Base-by-base conservation (phyloP, 2,329 filamentous ascomycete species). In the Aulographum hederae region DNA sequence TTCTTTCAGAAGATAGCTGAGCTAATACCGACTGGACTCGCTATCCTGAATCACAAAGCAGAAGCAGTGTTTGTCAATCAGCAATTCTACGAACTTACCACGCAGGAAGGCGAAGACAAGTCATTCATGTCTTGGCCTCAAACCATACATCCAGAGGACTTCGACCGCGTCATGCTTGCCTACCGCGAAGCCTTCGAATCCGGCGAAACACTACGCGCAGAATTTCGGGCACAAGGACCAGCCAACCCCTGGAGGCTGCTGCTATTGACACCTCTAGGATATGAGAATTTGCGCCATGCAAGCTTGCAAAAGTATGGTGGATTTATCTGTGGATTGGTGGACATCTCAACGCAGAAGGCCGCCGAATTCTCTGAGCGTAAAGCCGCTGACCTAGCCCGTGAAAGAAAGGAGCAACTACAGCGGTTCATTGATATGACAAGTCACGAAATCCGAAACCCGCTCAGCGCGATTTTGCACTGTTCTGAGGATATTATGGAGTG, bases 1-100 rank as follows among this genome's bases (percentile, higher is more conserved):
- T 52, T 60, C 27, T 61, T 60, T 32, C 50, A 53, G 17, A 42
- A 50, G 8, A 60, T 60, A 27, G 57, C 57, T 4, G 57, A 60
- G 32, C 47, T 61, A 38, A 40, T 61, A 1, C 58, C 58, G 3
- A 57, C 54, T 15, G 58, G 58, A 2, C 43, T 61, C 8, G 58
- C 57, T 2, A 60, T 61, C 20, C 45, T 61, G 4, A 54, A 60
- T 36, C 51, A 51, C 29, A 47, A 54, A 13, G 56, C 56, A 2
- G 53, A 57, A 23, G 54, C 56, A 6, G 43, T 61, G 6, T 61
- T 59, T 31, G 58, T 61, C 10, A 61, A 61, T 31, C 52, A 58
- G 32, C 48, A 51, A 30, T 61, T 60, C 38, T 59, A 57, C 39
- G 46, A 51, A 15, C 44, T 61, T n/a, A 61, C 58, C 0, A 59